Evolutionary conservation across 2,329 filamentous ascomycete genomes (phyloP), one percentile per base, ranked within the genome.

Genomic region (Ophiocordyceps robertsii): DNA sequence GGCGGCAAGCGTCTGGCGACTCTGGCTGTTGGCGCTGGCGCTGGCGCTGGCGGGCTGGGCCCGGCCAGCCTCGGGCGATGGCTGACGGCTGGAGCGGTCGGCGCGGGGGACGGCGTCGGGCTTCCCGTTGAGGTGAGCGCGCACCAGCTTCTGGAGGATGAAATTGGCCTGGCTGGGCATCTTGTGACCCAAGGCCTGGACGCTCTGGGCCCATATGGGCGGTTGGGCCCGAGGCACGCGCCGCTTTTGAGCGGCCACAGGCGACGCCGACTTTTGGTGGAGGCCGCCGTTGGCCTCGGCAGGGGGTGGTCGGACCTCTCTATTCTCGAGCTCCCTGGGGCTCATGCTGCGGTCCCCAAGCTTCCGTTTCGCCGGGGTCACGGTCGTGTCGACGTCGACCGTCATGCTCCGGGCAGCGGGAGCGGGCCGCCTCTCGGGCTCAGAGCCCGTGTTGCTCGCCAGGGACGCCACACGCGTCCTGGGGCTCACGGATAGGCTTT

Each of bases 401-500:
- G 51, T 47, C 51, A 61, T 57, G 32, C 49, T 45, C 38, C 57
- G 58, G 13, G 42, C 37, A 37, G 48, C 41, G 32, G 49, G 44
- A 10, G 48, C 44, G 13, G 49, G 40, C 44, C 50, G 57, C 30
- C 48, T 49, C 27, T 59, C 57, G 44, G 48, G 47, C 32, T 58
- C 59, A 27, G 47, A 43, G 40, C 66, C 63, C 37, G 62, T 53
- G 52, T 59, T 69, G 55, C 61, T 70, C 44, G 65, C 65, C 32
- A 75, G 55, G 50, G 70, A 75, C 33, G 70, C 64, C 14, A 80
- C 65, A 48, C 74, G 70, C 31, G 84, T 87, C 63, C 86, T 88
- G 29, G 86, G 85, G 57, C 84, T 90, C 40, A 90, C 77, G 54
- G 83, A 89, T 42, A 82, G 60, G 56, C 80, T 85, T 40, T 73